Evolutionary conservation across 176 grass and related monocot genomes (phyloP).

Genomic region (Echinochloa phyllopogon): DNA sequence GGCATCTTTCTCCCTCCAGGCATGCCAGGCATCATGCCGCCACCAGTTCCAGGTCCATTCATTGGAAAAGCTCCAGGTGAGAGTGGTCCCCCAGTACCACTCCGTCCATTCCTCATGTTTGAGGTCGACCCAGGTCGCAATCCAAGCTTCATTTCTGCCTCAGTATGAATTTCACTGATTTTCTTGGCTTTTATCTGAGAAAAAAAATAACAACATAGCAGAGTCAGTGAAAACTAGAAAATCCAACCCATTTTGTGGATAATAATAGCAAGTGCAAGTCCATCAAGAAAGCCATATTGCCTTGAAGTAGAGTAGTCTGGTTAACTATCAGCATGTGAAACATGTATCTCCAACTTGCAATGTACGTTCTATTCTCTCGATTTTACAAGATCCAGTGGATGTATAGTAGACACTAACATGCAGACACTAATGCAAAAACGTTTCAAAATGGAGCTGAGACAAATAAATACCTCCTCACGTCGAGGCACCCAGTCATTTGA

Average conservation of each 20-base stretch:
- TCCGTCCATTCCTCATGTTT: conserved; percentile 39
- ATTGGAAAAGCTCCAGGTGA: conserved; percentile 53
- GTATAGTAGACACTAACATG: neutral
- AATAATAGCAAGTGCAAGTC: neutral
- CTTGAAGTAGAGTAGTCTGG: neutral
- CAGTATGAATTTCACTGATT: conserved; percentile 66
- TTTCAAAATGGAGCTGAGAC: conserved; percentile 9
- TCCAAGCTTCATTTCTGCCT: conserved; percentile 76
- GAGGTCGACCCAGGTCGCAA: conserved; percentile 56
- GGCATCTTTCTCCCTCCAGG: conserved; percentile 83
- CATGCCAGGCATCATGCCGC: conserved; percentile 94
- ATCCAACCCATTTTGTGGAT: neutral
- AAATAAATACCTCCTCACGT: conserved; percentile 67
- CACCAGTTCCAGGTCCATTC: conserved; percentile 52
- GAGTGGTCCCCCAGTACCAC: conserved; percentile 37
- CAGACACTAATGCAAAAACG: neutral
- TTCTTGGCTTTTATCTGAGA: conserved; percentile 69
- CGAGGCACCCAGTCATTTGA: conserved; percentile 67
- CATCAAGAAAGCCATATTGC: neutral
- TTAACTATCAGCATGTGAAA: neutral
- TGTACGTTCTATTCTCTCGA: neutral
- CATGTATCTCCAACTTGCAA: neutral
- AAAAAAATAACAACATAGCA: conserved; percentile 27
- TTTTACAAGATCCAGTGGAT: neutral
- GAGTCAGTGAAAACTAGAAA: conserved; percentile 6